Conservation (phyloP, 164 flowering plant genomes). For the Sextonia rubra region DNA sequence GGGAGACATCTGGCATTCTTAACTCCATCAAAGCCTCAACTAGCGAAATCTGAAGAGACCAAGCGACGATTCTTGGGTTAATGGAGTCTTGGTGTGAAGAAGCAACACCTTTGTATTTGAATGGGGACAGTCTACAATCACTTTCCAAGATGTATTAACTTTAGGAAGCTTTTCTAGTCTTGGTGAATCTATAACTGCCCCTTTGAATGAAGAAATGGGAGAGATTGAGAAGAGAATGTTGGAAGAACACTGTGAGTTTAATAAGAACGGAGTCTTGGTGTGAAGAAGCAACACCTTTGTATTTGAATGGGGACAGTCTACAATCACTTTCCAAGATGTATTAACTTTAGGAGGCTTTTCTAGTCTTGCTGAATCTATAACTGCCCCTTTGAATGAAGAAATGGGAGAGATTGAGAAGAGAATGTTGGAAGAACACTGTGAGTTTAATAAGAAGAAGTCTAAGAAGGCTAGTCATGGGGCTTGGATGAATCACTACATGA, state of each 20-base stretch:
- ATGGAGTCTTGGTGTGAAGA: conserved; percentile 25
- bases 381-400: too few relatives aligned
- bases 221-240: conserved; percentile 5
- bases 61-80: conserved; percentile 20
- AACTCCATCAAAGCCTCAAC: not conserved
- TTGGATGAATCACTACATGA: conserved; percentile 27
- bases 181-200: conserved; percentile 17
- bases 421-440: too few relatives aligned
- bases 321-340: too few relatives aligned
- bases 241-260: too few relatives aligned
- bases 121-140: conserved; percentile 39
- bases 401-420: too few relatives aligned
- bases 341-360: too few relatives aligned
- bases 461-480: not conserved
- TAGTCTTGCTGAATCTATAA: too few relatives aligned
- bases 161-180: conserved; percentile 30
- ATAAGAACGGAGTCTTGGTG: too few relatives aligned
- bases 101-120: conserved; percentile 30
- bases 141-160: conserved; percentile 31
- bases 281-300: too few relatives aligned
- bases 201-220: not conserved
- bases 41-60: not conserved
- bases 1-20: not conserved
- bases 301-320: too few relatives aligned
- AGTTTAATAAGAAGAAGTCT: not conserved